Conservation (phyloP, 306 rosid species). For the Lablab purpureus region DNA sequence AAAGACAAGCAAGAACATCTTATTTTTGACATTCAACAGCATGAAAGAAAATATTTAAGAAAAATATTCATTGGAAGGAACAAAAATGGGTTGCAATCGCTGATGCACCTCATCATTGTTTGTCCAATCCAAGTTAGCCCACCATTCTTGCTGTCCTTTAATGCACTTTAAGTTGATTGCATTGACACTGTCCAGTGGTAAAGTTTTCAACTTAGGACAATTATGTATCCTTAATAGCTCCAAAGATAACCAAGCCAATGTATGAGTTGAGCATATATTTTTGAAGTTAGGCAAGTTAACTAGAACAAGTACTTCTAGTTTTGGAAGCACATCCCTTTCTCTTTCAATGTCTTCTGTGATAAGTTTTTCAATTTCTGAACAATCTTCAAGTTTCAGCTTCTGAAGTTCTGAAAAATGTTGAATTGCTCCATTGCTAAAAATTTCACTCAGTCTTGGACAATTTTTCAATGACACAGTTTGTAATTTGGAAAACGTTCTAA, state of each 20-base stretch:
- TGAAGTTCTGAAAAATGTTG: constrained; percentile 37
- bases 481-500: constrained; percentile 37
- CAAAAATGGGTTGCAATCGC: constrained; percentile 20
- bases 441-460: constrained; percentile 31
- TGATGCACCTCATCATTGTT: not conserved
- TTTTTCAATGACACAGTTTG: constrained; percentile 26
- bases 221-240: constrained; percentile 16
- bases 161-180: constrained; percentile 32
- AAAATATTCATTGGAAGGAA: constrained; percentile 20
- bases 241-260: constrained; percentile 40
- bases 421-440: constrained; percentile 34
- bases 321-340: constrained; percentile 37
- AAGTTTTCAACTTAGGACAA: constrained; percentile 33
- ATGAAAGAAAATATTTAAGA: not conserved
- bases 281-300: constrained; percentile 25
- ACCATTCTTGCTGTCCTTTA: constrained; percentile 39
- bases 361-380: constrained; percentile 42
- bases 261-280: constrained; percentile 12
- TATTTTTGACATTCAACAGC: not conserved
- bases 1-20: not conserved
- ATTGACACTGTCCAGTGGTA: constrained; percentile 20
- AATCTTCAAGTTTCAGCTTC: constrained; percentile 32
- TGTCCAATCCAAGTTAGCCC: constrained; percentile 41
- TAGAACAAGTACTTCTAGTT: constrained; percentile 30
- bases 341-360: not conserved